These are phyloP conservation scores for Aspergillus haitiensis DNA, from an alignment of 495 filamentous ascomycete species.

Conservation along the genomic window DNA sequence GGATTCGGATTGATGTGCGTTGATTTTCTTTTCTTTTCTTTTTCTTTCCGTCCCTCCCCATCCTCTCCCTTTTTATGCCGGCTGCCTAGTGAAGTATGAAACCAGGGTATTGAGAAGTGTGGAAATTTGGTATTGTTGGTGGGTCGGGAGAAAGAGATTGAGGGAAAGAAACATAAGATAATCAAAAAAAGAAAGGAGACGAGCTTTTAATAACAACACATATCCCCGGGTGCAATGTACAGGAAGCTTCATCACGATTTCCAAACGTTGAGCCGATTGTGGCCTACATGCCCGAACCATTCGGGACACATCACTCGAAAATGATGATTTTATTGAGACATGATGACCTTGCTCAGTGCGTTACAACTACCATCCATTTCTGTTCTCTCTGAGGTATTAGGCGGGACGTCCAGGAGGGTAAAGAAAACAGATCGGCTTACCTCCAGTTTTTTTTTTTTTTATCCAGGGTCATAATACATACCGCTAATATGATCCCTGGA, in stretches of 20 bases:
- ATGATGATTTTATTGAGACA: conserved; percentile 81
- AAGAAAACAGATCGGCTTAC: background rate
- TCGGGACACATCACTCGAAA: conserved; percentile 86
- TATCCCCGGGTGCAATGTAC: background rate
- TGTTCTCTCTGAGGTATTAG: background rate
- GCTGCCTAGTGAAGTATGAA: too few relatives aligned
- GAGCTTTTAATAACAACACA: too few relatives aligned
- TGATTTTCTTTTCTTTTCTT: background rate
- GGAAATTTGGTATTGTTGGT: background rate
- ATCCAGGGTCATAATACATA: conserved; percentile 71
- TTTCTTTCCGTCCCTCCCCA: background rate
- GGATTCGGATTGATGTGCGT: conserved; percentile 61
- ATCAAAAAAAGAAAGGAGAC: too few relatives aligned
- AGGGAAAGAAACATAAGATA: too few relatives aligned
- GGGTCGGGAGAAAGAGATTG: background rate
- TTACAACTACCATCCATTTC: background rate
- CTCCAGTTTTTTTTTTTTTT: background rate
- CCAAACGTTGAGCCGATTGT: conserved; percentile 68
- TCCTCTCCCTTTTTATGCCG: too few relatives aligned
- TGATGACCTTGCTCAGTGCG: conserved; percentile 70
- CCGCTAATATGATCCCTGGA: conserved; percentile 80
- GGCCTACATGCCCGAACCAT: conserved; percentile 81
- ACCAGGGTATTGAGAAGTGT: too few relatives aligned
- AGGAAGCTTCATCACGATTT: conserved; percentile 62
- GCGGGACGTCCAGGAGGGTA: too few relatives aligned